Base-by-base conservation (phyloP, 2,329 filamentous ascomycete species). In the Aaosphaeria pasadenensis region DNA sequence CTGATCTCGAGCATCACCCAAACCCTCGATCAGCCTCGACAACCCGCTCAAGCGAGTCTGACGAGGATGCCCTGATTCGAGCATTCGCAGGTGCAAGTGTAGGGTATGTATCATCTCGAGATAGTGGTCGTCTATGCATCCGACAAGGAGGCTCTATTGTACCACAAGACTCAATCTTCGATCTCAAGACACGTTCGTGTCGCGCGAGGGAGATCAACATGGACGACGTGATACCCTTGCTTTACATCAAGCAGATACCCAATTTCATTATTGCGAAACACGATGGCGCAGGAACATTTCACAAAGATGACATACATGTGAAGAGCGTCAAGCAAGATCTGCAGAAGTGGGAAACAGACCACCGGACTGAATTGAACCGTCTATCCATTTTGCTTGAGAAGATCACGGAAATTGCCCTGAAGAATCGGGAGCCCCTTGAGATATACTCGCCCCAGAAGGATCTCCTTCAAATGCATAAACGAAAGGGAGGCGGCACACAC, bases 251-350 rank as follows among this genome's bases (percentile, higher is more conserved):
- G 24, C 80, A 81, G 52, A 75, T 76, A 29, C 72, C 75, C 0
- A 78, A 76, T 46, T 77, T 82, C 48, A 63, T 82, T 32, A 53
- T 81, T 17, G 79, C 77, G 0, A 78, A 75, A 49, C 79, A 83
- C 54, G 51, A 71, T 6, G 56, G 47, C 5, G 70, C 71, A 5
- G 66, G 66, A 2, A 32, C 68, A 0, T 82, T 82, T 55, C 45
- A 71, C 11, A 36, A n/a, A 36, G 58, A 74, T 11, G 49, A 76
- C 11, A 69, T 77, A 35, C 57, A 51, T n/a, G 59, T 74, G 6
- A 56, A 59, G 11, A 58, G 78, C 47, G 59, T 75, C n/a, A 57
- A 58, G 1, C 39, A 63, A 7, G 58, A 70, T 5, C 46, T 78
- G 0, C 41, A 60, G 7, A 42, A 56, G 3, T 81, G 77, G 77